Evolutionary conservation across 805 yeast species (phyloP).

Genomic region (Phaffomyces antillensis): DNA sequence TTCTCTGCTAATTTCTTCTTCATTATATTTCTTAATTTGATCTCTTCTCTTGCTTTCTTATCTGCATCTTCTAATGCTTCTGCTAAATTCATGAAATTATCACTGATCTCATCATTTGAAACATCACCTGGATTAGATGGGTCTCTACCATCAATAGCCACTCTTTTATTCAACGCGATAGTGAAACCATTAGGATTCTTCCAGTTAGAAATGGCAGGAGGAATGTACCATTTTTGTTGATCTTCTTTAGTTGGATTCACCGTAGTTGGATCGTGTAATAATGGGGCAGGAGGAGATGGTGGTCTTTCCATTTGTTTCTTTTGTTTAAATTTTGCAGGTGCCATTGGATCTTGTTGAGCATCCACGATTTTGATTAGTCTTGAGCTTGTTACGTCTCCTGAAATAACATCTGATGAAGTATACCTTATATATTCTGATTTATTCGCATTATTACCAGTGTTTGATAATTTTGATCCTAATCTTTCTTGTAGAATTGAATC

Average conservation of each 20-base stretch:
- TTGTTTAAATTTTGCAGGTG: constrained; percentile 67
- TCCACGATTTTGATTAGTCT: constrained; percentile 61
- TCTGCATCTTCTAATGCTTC: constrained; percentile 71
- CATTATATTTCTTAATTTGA: constrained; percentile 42
- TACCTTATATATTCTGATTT: constrained; percentile 39
- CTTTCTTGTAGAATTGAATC: constrained; percentile 40
- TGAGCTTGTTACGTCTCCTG: constrained; percentile 25
- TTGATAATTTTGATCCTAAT: not conserved
- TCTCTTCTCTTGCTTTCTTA: constrained; percentile 47
- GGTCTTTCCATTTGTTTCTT: constrained; percentile 66
- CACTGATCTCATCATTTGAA: constrained; percentile 33
- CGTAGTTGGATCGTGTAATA: constrained; percentile 41
- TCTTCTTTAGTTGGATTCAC: constrained; percentile 58
- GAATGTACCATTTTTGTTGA: constrained; percentile 76
- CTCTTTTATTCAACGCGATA: constrained; percentile 69
- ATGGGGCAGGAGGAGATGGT: constrained; percentile 66
- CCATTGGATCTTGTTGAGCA: constrained; percentile 72
- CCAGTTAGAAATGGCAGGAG: constrained; percentile 92
- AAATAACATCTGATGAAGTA: constrained; percentile 33
- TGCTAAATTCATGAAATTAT: constrained; percentile 55
- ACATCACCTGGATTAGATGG: constrained; percentile 26
- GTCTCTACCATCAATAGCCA: constrained; percentile 41
- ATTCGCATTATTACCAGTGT: constrained; percentile 22
- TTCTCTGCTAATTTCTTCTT: constrained; percentile 43
- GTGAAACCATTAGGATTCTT: constrained; percentile 89